Evolutionary conservation across 768 basidiomycete species (phyloP).

Genomic region (Tricholomella constricta): DNA sequence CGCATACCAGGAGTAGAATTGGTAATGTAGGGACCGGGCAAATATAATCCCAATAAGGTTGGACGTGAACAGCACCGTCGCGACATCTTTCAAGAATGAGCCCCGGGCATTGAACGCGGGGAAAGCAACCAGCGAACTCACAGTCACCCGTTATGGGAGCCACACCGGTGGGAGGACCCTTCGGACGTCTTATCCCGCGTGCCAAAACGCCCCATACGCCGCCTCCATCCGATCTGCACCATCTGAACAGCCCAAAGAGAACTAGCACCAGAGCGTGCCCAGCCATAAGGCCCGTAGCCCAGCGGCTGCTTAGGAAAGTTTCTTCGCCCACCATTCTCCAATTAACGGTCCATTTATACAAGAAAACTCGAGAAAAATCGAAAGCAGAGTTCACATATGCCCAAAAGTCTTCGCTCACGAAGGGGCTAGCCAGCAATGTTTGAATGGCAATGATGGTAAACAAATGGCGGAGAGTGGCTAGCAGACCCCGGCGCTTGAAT

Average conservation of each 20-base stretch:
- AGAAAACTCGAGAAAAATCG: constrained; percentile 83
- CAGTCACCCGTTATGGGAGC: constrained; percentile 60
- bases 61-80: constrained; percentile 83
- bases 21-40: constrained; percentile 94
- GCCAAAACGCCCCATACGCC: constrained; percentile 56
- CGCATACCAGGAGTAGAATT: constrained; percentile 98
- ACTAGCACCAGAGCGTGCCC: constrained; percentile 64
- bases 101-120: not conserved
- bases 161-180: constrained; percentile 49
- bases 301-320: constrained; percentile 66
- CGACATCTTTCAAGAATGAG: constrained; percentile 55
- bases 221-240: constrained; percentile 80
- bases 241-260: constrained; percentile 69
- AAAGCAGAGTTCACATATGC: constrained; percentile 81
- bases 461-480: constrained; percentile 52
- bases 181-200: constrained; percentile 55
- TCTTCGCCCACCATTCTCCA: constrained; percentile 87
- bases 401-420: constrained; percentile 58
- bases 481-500: constrained; percentile 70
- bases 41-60: constrained; percentile 92
- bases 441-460: constrained; percentile 53
- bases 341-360: constrained; percentile 98
- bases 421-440: constrained; percentile 65
- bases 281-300: constrained; percentile 63
- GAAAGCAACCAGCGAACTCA: constrained; percentile 36